Percentiles rank a stretch among this genome's conserved stretches.
These are phyloP conservation scores for Plasmodium gaboni DNA, from an alignment of 169 alveolate species.

Conservation along the genomic window DNA sequence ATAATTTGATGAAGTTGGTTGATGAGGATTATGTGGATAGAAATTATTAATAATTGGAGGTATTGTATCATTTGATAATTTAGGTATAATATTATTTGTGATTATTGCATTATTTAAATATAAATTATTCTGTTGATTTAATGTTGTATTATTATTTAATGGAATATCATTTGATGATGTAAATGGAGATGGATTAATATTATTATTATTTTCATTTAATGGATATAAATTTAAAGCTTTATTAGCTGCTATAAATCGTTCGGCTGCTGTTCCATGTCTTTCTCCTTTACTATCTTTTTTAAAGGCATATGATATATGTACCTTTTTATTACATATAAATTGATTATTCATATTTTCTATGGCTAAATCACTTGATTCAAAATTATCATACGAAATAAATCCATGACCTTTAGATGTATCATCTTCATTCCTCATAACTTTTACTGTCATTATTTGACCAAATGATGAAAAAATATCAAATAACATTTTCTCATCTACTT, in stretches of 20 bases:
- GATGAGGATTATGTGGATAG: slow-evolving; percentile 25
- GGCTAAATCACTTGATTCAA: slow-evolving; percentile 99
- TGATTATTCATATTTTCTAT: slow-evolving; percentile 97
- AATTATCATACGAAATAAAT: slow-evolving; percentile 97
- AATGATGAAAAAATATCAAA: slow-evolving; percentile 97
- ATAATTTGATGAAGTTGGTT: slow-evolving; percentile 25
- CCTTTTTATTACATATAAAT: slow-evolving; percentile 96
- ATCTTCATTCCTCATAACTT: slow-evolving; percentile 96
- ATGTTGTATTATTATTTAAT: slow-evolving; percentile 33
- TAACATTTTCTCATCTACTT: slow-evolving; percentile 97
- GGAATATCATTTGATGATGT: slow-evolving; percentile 32
- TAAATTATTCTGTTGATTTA: slow-evolving; percentile 13
- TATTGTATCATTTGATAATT: slow-evolving; percentile 33
- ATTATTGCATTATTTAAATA: slow-evolving; percentile 17
- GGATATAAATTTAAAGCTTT: slow-evolving; percentile 80
- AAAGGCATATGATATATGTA: slow-evolving; percentile 98
- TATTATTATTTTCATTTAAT: slow-evolving; percentile 76
- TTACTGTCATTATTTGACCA: slow-evolving; percentile 93
- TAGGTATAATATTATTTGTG: slow-evolving; percentile 9
- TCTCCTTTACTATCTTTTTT: slow-evolving; percentile 96
- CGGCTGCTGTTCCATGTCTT: slow-evolving; percentile 94
- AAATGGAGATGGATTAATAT: slow-evolving; percentile 13
- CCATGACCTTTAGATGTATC: slow-evolving; percentile 95
- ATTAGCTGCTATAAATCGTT: slow-evolving; percentile 92
- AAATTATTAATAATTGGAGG: slow-evolving; percentile 49